Evolutionary conservation across 2,329 filamentous ascomycete genomes (phyloP).

Genomic region (Fusarium nematophilum): DNA sequence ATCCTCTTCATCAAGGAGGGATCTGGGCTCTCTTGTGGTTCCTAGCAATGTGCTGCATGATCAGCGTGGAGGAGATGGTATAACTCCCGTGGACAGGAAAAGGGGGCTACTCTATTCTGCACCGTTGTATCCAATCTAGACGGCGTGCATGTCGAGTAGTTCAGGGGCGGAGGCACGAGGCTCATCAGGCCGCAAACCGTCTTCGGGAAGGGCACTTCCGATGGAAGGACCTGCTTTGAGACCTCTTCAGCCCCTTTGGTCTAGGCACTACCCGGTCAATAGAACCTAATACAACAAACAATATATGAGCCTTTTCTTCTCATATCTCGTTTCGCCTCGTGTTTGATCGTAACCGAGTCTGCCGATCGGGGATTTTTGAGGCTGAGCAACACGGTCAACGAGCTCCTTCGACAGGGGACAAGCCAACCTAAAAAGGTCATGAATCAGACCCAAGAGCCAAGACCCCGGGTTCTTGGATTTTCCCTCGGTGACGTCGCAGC

Average conservation of each 20-base stretch:
- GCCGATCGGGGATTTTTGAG: too few species aligned
- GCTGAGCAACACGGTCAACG: constrained; percentile 3
- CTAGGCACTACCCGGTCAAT: constrained; percentile 1
- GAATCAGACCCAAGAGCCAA: constrained; percentile 4
- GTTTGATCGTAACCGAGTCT: neutral
- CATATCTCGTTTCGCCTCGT: neutral
- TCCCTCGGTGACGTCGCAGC: neutral
- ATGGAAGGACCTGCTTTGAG: neutral
- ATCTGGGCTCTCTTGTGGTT: constrained; percentile 10
- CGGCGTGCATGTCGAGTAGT: constrained; percentile 10
- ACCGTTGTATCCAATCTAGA: constrained; percentile 11
- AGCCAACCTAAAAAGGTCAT: neutral
- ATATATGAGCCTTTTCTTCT: constrained; percentile 1
- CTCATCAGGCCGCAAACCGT: neutral
- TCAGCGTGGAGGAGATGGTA: constrained; percentile 19
- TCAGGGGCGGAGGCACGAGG: constrained; percentile 1
- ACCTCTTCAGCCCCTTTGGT: neutral
- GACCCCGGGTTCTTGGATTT: constrained; percentile 5
- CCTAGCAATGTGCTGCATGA: constrained; percentile 18
- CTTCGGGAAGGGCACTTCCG: neutral
- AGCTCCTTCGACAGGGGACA: neutral
- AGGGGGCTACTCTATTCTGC: constrained; percentile 3
- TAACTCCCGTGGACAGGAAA: neutral
- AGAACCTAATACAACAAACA: constrained; percentile 32
- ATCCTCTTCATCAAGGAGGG: constrained; percentile 11